Conservation (phyloP, 2,329 filamentous ascomycete genomes). For the Arthrobotrys sinensis region DNA sequence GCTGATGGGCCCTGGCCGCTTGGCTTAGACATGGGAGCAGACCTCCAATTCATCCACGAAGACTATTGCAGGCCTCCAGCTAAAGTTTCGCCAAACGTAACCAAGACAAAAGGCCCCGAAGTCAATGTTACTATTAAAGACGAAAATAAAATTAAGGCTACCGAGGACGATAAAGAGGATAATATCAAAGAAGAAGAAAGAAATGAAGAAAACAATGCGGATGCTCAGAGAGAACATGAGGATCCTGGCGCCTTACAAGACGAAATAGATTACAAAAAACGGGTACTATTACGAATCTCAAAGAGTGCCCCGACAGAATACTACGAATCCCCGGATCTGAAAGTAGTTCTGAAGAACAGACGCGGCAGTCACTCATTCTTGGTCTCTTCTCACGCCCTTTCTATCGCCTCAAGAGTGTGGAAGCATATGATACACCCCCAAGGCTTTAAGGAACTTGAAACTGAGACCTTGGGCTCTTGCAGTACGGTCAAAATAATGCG, state of each 20-base stretch:
- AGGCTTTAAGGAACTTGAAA: not conserved
- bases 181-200: not conserved
- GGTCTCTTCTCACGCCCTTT: conserved; percentile 18
- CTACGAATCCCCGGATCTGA: conserved; percentile 15
- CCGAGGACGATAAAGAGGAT: not conserved
- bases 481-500: conserved; percentile 7
- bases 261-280: not conserved
- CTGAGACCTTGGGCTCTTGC: not conserved
- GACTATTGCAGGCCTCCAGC: conserved; percentile 1
- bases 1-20: not conserved
- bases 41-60: not conserved
- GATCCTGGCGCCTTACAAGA: too few relatives aligned
- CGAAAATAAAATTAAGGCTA: too few relatives aligned
- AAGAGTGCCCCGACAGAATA: not conserved
- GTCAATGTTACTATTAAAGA: too few relatives aligned
- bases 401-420: conserved; percentile 21
- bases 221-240: too few relatives aligned
- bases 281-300: not conserved
- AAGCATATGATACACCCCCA: not conserved
- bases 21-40: not conserved
- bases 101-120: not conserved
- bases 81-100: too few relatives aligned
- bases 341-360: conserved; percentile 11
- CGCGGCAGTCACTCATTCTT: not conserved
- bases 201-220: too few relatives aligned